A percentile compares a stretch with the other conserved stretches of the same genome.
Evolutionary conservation across 139 green algal genomes (phyloP).

Genomic region (Chlorella sp.): DNA sequence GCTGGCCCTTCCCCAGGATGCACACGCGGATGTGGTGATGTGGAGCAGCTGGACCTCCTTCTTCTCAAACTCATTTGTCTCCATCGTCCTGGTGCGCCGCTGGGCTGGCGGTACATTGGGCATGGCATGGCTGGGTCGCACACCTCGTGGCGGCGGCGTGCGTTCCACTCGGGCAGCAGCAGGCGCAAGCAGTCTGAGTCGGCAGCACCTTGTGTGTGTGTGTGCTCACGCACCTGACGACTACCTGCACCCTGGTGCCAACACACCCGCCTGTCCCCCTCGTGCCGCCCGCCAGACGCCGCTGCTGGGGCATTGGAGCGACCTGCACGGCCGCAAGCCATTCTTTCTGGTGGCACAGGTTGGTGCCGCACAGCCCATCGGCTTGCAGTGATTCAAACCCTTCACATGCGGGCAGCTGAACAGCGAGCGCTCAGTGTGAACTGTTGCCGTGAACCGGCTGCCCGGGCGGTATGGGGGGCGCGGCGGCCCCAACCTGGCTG

Average conservation of each 20-base stretch:
- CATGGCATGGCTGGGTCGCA: too few relatives aligned
- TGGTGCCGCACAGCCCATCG: neutral
- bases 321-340: conserved; percentile 76
- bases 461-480: neutral
- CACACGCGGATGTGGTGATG: conserved; percentile 63
- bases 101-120: too few relatives aligned
- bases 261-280: too few relatives aligned
- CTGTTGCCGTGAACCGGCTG: too few relatives aligned
- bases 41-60: conserved; percentile 73
- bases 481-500: neutral
- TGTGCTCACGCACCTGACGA: too few relatives aligned
- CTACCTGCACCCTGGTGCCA: too few relatives aligned
- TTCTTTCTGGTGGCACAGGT: conserved; percentile 71
- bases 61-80: conserved; percentile 65
- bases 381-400: neutral
- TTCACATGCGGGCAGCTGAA: too few relatives aligned
- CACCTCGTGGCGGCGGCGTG: too few relatives aligned
- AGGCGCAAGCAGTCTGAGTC: too few relatives aligned
- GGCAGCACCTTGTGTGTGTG: too few relatives aligned
- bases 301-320: conserved; percentile 68
- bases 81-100: conserved; percentile 59
- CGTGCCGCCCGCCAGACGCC: conserved; percentile 45
- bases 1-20: conserved; percentile 34
- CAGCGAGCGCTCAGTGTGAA: too few relatives aligned
- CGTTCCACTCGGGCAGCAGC: too few relatives aligned